A percentile compares a stretch with the other conserved stretches of the same genome.
Evolutionary conservation across 2,329 filamentous ascomycete species (phyloP).

Genomic region (Colletotrichum kahawae): DNA sequence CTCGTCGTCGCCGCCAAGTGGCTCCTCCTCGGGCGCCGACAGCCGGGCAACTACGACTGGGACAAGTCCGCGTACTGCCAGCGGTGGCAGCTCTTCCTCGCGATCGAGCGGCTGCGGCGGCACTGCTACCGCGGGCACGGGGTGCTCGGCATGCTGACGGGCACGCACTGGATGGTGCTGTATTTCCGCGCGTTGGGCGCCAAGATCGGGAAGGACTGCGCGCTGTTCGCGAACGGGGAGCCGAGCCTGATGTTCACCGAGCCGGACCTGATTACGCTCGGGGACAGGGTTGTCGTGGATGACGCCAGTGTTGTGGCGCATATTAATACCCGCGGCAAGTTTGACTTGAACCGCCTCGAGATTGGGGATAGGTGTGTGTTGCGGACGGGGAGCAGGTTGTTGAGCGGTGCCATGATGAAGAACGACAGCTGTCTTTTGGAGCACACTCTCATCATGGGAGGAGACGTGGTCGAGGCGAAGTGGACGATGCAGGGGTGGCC

Average conservation of each 20-base stretch:
- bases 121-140: slow-evolving; percentile 55
- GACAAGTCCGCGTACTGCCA: slow-evolving; percentile 62
- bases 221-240: slow-evolving; percentile 57
- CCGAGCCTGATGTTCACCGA: slow-evolving; percentile 62
- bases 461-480: slow-evolving; percentile 57
- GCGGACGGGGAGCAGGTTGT: slow-evolving; percentile 54
- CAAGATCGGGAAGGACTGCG: slow-evolving; percentile 58
- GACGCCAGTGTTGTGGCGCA: slow-evolving; percentile 62
- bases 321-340: slow-evolving; percentile 61
- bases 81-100: slow-evolving; percentile 60
- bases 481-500: slow-evolving; percentile 62
- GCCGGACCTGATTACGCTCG: slow-evolving; percentile 59
- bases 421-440: slow-evolving; percentile 58
- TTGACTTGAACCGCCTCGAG: slow-evolving; percentile 55
- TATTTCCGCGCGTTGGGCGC: slow-evolving; percentile 62
- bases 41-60: slow-evolving; percentile 61
- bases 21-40: slow-evolving; percentile 53
- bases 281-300: slow-evolving; percentile 58
- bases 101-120: slow-evolving; percentile 54
- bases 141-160: slow-evolving; percentile 57
- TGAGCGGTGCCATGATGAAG: slow-evolving; percentile 59
- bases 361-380: slow-evolving; percentile 59
- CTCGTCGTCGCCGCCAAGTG: slow-evolving; percentile 55
- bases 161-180: slow-evolving; percentile 54
- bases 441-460: slow-evolving; percentile 62